Evolutionary conservation across 2,329 filamentous ascomycete species (phyloP).

Genomic region (Penicillium brevicompactum): DNA sequence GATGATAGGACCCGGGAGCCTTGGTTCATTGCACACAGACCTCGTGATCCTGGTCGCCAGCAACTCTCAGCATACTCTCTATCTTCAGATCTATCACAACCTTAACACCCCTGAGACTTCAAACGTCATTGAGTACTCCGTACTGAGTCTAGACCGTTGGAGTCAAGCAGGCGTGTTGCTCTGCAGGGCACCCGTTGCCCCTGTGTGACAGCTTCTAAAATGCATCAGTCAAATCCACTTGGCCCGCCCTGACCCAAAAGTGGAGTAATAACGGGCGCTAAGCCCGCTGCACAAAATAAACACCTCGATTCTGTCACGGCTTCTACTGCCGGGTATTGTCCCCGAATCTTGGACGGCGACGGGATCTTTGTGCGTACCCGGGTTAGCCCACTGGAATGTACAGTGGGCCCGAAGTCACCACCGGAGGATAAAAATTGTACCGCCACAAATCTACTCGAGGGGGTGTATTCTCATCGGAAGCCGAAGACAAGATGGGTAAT

Average conservation of each 20-base stretch:
- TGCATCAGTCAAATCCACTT: conserved; percentile 16
- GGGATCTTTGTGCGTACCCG: conserved; percentile 12
- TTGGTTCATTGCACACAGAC: neutral
- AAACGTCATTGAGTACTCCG: neutral
- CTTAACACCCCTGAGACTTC: neutral
- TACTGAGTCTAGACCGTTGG: neutral
- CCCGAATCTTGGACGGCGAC: conserved; percentile 13
- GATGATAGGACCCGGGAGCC: neutral
- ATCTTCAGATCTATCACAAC: conserved; percentile 4
- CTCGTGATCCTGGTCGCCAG: neutral
- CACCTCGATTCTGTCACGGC: conserved; percentile 10
- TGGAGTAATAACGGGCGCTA: conserved; percentile 11
- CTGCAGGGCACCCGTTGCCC: conserved; percentile 15
- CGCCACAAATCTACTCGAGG: neutral
- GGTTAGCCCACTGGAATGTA: neutral
- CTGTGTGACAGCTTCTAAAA: conserved; percentile 1
- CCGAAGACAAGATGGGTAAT: neutral
- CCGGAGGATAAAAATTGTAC: conserved; percentile 7
- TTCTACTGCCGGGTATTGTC: conserved; percentile 6
- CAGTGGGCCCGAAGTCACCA: neutral
- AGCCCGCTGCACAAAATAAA: conserved; percentile 4
- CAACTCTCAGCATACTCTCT: neutral
- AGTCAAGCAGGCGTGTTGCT: neutral
- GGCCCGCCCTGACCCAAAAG: conserved; percentile 10
- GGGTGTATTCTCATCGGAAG: neutral